Evolutionary conservation across 768 basidiomycete species (phyloP).

Genomic region (Podaxis sp.): DNA sequence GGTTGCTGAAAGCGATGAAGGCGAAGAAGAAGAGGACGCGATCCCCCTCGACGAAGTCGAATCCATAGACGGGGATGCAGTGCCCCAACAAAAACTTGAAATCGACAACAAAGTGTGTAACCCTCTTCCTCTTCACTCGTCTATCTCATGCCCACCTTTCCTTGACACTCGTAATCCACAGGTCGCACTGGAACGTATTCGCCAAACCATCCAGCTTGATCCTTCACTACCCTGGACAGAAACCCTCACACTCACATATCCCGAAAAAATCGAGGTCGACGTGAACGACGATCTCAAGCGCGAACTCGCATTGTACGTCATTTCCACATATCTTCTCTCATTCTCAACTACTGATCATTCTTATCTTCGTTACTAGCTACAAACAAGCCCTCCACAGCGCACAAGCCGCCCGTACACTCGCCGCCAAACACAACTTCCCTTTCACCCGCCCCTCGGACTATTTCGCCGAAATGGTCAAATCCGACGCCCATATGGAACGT

Average conservation of each 20-base stretch:
- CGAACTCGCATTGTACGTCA: constrained; percentile 89
- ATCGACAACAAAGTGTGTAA: constrained; percentile 75
- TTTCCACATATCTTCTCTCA: not conserved
- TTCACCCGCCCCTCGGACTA: constrained; percentile 94
- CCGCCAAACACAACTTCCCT: constrained; percentile 74
- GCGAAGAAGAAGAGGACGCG: constrained; percentile 38
- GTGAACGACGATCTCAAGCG: constrained; percentile 89
- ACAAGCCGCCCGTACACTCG: constrained; percentile 73
- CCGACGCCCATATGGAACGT: constrained; percentile 96
- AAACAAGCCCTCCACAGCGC: constrained; percentile 91
- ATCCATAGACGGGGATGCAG: constrained; percentile 74
- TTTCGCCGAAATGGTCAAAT: constrained; percentile 99
- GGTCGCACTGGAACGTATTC: constrained; percentile 80
- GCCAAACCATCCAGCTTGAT: constrained; percentile 74
- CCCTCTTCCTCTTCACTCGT: not conserved
- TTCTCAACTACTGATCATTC: not conserved
- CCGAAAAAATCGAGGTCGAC: constrained; percentile 71
- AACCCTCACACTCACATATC: constrained; percentile 71
- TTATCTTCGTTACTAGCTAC: constrained; percentile 58
- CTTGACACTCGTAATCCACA: constrained; percentile 26
- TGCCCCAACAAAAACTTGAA: constrained; percentile 81
- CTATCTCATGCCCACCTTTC: not conserved
- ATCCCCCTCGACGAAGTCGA: constrained; percentile 71
- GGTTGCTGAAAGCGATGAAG: constrained; percentile 34
- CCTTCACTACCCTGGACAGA: constrained; percentile 82